Conservation (phyloP, 1,139 yeast species). For the Hemisphaericaspora xylanilytica region DNA sequence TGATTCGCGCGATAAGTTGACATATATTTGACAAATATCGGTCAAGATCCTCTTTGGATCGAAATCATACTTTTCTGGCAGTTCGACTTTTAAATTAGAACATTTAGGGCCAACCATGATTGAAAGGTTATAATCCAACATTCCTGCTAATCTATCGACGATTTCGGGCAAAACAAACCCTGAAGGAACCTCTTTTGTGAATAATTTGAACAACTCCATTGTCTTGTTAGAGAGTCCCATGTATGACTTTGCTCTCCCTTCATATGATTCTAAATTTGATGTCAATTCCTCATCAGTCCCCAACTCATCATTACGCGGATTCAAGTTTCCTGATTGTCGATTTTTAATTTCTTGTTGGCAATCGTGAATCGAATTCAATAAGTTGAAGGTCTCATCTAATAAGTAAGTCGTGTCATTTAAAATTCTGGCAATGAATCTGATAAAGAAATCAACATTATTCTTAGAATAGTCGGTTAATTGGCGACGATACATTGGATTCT, state of each 20-base stretch:
- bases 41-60: constrained; percentile 72
- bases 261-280: constrained; percentile 57
- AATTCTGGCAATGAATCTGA: constrained; percentile 90
- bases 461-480: constrained; percentile 70
- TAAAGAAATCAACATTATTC: constrained; percentile 73
- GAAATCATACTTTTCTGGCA: constrained; percentile 82
- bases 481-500: constrained; percentile 59
- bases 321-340: constrained; percentile 7
- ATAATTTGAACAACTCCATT: constrained; percentile 70
- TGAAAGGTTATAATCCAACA: constrained; percentile 88
- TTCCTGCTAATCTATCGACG: constrained; percentile 90
- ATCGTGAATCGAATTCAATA: constrained; percentile 72
- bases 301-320: constrained; percentile 35
- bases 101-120: constrained; percentile 95
- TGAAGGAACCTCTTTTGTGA: constrained; percentile 81
- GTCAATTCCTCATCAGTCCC: constrained; percentile 56
- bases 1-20: constrained; percentile 61
- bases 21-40: constrained; percentile 71
- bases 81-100: constrained; percentile 77
- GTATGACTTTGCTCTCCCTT: constrained; percentile 75
- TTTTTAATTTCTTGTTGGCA: constrained; percentile 57
- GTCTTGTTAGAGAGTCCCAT: constrained; percentile 85
- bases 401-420: constrained; percentile 90
- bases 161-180: constrained; percentile 88
- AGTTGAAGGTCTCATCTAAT: constrained; percentile 85